Evolutionary conservation across 2,329 filamentous ascomycete species (phyloP).

Genomic region (Tympanopsis confertula): DNA sequence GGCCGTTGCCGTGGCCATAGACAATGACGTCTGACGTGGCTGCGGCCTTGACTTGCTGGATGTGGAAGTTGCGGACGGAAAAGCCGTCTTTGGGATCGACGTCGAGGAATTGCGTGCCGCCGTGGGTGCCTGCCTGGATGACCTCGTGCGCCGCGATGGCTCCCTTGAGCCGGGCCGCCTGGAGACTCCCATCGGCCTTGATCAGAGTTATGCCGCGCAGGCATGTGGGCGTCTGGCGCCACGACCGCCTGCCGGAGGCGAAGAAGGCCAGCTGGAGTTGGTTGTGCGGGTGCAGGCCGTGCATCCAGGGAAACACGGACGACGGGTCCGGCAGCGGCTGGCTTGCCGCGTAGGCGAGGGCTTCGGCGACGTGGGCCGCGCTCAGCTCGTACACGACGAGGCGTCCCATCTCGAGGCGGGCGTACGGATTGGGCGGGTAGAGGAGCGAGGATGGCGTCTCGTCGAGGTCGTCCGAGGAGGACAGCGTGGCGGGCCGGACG

Average conservation of each 20-base stretch:
- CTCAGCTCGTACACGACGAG: conserved; percentile 63
- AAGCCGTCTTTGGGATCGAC: conserved; percentile 83
- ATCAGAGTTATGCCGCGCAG: conserved; percentile 74
- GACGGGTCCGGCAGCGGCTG: conserved; percentile 76
- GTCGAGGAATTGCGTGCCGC: conserved; percentile 58
- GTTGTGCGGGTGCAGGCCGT: conserved; percentile 82
- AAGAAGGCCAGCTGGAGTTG: conserved; percentile 86
- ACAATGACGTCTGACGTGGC: conserved; percentile 84
- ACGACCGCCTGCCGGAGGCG: conserved; percentile 59
- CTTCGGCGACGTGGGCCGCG: conserved; percentile 54
- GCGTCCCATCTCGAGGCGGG: conserved; percentile 33
- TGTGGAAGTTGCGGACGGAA: conserved; percentile 93
- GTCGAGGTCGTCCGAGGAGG: conserved; percentile 49
- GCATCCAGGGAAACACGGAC: conserved; percentile 91
- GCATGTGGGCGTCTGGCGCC: conserved; percentile 62
- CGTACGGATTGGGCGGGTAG: conserved; percentile 59
- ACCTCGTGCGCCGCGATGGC: conserved; percentile 76
- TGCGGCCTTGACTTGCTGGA: conserved; percentile 80
- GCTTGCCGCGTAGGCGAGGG: conserved; percentile 63
- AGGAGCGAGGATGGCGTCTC: conserved; percentile 50
- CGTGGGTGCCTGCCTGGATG: conserved; percentile 32
- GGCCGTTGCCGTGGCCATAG: conserved; percentile 63
- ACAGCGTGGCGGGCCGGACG: conserved; percentile 47
- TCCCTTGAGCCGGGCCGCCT: conserved; percentile 67
- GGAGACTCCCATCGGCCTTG: conserved; percentile 76